These are phyloP conservation scores for Cladophialophora immunda DNA, from an alignment of 2,329 filamentous ascomycete genomes.

Conservation along the genomic window DNA sequence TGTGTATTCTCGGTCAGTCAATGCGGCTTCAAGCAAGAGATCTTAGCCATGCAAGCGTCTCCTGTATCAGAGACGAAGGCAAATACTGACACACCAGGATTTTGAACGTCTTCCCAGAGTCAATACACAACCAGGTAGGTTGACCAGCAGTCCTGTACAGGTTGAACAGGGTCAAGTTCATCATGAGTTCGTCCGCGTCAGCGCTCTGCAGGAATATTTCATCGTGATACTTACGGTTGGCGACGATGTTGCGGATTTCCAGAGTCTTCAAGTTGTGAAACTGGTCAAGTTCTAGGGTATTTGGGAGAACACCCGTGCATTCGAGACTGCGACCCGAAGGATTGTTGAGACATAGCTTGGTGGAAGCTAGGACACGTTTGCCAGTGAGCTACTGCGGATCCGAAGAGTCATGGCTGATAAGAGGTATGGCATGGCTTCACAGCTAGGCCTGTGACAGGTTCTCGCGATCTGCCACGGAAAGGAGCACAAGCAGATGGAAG, in stretches of 20 bases:
- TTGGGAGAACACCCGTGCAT: too few relatives aligned
- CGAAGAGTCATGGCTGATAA: too few relatives aligned
- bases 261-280: neutral
- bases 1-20: too few relatives aligned
- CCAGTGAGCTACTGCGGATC: too few relatives aligned
- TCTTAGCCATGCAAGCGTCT: conserved; percentile 30
- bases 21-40: neutral
- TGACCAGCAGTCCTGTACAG: conserved; percentile 21
- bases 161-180: conserved; percentile 36
- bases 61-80: conserved; percentile 21
- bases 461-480: too few relatives aligned
- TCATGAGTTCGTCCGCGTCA: too few relatives aligned
- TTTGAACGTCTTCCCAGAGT: conserved; percentile 19
- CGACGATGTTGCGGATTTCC: conserved; percentile 1
- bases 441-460: too few relatives aligned
- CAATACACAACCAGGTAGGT: conserved; percentile 16
- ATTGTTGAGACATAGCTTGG: too few relatives aligned
- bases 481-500: neutral
- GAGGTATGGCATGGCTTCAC: too few relatives aligned
- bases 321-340: too few relatives aligned
- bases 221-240: neutral
- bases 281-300: neutral
- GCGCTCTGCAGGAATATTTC: neutral
- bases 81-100: conserved; percentile 33
- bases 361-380: too few relatives aligned